Percentiles rank a stretch among this genome's conserved stretches.
These are phyloP conservation scores for Cladosporium sp. DNA, from an alignment of 2,329 filamentous ascomycete genomes.

Conservation along the genomic window DNA sequence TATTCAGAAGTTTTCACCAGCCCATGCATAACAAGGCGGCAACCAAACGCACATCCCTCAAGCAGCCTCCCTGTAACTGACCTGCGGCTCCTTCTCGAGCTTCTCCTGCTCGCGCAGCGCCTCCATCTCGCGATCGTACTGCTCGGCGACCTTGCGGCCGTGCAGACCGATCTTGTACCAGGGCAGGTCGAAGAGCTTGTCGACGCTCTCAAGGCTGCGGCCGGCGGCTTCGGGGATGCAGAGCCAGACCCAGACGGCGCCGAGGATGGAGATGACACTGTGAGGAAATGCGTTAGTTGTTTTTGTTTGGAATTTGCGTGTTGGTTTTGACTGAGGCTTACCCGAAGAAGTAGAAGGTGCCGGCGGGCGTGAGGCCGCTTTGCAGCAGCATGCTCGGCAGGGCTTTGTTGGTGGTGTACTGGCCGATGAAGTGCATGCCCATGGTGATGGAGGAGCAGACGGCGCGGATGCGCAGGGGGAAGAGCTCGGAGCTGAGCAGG, in stretches of 20 bases:
- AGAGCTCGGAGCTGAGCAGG: constrained; percentile 69
- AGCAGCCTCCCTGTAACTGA: constrained; percentile 33
- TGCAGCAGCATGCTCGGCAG: constrained; percentile 67
- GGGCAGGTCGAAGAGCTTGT: constrained; percentile 64
- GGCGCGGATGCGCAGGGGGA: constrained; percentile 67
- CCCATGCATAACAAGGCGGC: too few species aligned
- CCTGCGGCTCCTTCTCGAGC: constrained; percentile 12
- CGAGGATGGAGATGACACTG: constrained; percentile 59
- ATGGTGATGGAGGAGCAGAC: constrained; percentile 66
- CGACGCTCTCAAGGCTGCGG: constrained; percentile 62
- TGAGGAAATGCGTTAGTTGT: too few species aligned
- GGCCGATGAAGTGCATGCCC: constrained; percentile 71
- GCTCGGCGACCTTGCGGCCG: constrained; percentile 18
- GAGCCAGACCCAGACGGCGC: constrained; percentile 66
- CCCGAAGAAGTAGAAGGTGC: constrained; percentile 71
- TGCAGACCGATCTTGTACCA: constrained; percentile 66
- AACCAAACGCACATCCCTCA: background rate
- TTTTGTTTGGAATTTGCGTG: too few species aligned
- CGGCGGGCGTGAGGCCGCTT: constrained; percentile 45
- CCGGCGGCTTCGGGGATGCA: constrained; percentile 70
- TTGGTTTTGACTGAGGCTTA: too few species aligned
- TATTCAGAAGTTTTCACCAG: too few species aligned
- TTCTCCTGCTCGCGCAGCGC: constrained; percentile 8
- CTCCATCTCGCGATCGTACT: constrained; percentile 10
- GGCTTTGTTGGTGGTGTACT: constrained; percentile 69